phyloP scores from a whole-genome alignment of 129 eudicot genomes.

The Tanacetum coccineum region DNA sequence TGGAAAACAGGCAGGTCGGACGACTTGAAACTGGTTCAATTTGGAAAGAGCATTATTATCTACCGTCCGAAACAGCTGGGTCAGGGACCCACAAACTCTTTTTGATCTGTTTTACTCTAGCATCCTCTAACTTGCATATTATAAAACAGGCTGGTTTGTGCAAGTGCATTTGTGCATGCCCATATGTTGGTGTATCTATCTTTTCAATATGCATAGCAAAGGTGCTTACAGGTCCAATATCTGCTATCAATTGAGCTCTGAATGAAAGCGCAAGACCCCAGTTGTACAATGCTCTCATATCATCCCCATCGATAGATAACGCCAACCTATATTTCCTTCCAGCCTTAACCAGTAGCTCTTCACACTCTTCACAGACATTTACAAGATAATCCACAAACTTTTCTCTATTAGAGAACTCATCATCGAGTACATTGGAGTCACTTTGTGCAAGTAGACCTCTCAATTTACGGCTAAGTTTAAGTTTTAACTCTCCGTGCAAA shows the following conservation, averaged over 20 bases:
- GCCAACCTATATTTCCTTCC: constrained; percentile 86
- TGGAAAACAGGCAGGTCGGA: no score
- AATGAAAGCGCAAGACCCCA: constrained; percentile 97
- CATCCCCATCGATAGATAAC: constrained; percentile 86
- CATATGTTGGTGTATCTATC: no score
- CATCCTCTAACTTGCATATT: background rate
- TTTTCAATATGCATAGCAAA: no score
- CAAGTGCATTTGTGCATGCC: no score
- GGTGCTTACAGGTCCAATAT: constrained; percentile 90
- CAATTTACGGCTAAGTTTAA: constrained; percentile 60
- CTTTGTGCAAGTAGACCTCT: constrained; percentile 53
- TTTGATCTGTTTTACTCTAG: no score
- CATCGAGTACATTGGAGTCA: constrained; percentile 31
- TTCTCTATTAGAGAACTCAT: constrained; percentile 41
- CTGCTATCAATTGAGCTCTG: constrained; percentile 95
- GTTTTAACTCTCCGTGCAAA: constrained; percentile 91
- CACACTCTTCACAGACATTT: constrained; percentile 90
- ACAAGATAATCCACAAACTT: constrained; percentile 57
- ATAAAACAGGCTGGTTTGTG: no score
- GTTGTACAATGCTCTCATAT: constrained; percentile 89
- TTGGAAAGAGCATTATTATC: no score
- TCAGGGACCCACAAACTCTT: no score
- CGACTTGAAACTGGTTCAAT: background rate
- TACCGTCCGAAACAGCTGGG: no score
- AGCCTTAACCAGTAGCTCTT: constrained; percentile 81